Base-by-base conservation (phyloP, 108 stramenopile species). In the Epipyxis sp. region DNA sequence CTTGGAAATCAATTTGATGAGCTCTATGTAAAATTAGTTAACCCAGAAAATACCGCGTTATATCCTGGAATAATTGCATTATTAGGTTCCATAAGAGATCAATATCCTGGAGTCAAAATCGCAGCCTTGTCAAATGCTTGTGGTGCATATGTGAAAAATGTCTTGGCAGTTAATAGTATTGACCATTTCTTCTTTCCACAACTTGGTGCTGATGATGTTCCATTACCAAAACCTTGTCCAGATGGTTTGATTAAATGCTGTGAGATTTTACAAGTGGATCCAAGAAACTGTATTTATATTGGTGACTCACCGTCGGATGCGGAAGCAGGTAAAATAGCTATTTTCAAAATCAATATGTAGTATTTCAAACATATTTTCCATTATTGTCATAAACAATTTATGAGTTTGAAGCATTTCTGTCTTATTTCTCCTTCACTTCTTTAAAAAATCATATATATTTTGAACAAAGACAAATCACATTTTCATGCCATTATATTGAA, bases 151-250 rank as follows among this genome's bases (percentile, higher is more conserved):
- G 76, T 59, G 42, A 59, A 29, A 13, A 57, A 46, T 58, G 76
- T 76, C 10, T 29, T 76, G 32, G 0, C 0, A 1, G 76, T 37
- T 0, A 58, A 76, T 58, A 16, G 20, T 29, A 20, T 59, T 13
- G 10, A 37, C 2, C 30, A 1, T 0, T 0, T 59, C 2, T 76
- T 76, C 27, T 1, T 1, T 1, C 3, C 1, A 20, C 30, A 1
- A 54, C 76, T 59, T 3, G 76, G 76, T 34, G 76, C 76, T 58
- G 76, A 76, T 37, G 37, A 34, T 34, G 76, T 76, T 2, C 27
- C 16, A 1, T 25, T 25, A 35, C 54, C 76, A 40, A 76, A 76
- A 34, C 76, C 76, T 0, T 0, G 0, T 29, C 76, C 76, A 1
- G 76, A 76, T 32, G 76, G 76, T 58, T 35, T 59, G 1, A n/a